Percentiles rank a stretch among this genome's conserved stretches.
Evolutionary conservation across 306 rosid genomes (phyloP).

Genomic region (Gastrolobium villosum): DNA sequence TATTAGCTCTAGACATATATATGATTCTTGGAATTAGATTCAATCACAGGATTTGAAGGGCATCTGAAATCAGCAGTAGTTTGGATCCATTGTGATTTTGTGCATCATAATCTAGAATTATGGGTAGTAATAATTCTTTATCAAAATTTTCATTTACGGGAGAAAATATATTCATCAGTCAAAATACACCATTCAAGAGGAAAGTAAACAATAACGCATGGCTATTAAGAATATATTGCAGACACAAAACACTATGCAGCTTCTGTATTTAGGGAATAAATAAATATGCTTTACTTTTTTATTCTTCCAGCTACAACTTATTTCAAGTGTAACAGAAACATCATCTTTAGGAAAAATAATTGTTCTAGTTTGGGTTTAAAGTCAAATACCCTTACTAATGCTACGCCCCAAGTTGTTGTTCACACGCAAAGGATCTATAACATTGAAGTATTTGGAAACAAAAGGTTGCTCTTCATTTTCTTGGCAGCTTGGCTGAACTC

Average conservation of each 20-base stretch:
- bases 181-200: background rate
- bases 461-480: conserved; percentile 66
- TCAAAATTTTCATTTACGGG: background rate
- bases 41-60: background rate
- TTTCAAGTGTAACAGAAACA: conserved; percentile 33
- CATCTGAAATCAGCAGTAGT: conserved; percentile 16
- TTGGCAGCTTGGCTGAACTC: conserved; percentile 56
- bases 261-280: conserved; percentile 15
- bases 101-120: conserved; percentile 20
- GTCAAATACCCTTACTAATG: conserved; percentile 70
- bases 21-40: background rate
- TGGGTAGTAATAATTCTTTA: background rate
- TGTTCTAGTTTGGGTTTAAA: background rate
- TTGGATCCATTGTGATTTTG: background rate
- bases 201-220: background rate
- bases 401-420: conserved; percentile 93
- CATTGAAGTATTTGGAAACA: conserved; percentile 70
- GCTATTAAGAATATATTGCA: background rate
- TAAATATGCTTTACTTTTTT: background rate
- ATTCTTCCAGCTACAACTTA: no score
- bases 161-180: background rate
- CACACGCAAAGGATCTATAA: conserved; percentile 79
- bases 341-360: background rate
- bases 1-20: background rate
- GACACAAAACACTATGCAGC: conserved; percentile 22